Percentiles rank a stretch among this genome's conserved stretches.
Conservation (phyloP, 371 early-diverging fungal genomes). For the Cokeromyces recurvatus region DNA sequence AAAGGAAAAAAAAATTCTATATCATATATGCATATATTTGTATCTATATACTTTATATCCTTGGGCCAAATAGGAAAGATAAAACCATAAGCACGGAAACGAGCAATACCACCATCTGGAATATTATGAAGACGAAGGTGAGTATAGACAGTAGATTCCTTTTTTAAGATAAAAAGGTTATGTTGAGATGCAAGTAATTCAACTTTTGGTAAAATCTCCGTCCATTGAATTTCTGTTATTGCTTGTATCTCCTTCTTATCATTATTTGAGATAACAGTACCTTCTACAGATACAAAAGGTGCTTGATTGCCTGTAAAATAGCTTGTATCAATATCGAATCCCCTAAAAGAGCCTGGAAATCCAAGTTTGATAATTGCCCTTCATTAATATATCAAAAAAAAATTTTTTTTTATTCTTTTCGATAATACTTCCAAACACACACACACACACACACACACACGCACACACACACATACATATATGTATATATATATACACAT, state of each 20-base stretch:
- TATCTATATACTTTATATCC: slow-evolving; percentile 30
- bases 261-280: slow-evolving; percentile 46
- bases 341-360: slow-evolving; percentile 75
- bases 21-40: background rate
- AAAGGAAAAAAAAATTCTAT: background rate
- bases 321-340: slow-evolving; percentile 85
- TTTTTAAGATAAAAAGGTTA: slow-evolving; percentile 63
- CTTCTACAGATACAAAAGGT: slow-evolving; percentile 72
- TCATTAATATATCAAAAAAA: background rate
- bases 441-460: no score
- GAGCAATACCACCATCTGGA: slow-evolving; percentile 91
- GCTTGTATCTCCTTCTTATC: no score
- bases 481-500: no score
- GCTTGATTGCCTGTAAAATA: slow-evolving; percentile 89
- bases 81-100: slow-evolving; percentile 83
- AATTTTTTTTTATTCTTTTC: background rate
- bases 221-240: slow-evolving; percentile 74
- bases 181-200: slow-evolving; percentile 60
- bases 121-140: slow-evolving; percentile 79
- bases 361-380: slow-evolving; percentile 81
- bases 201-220: slow-evolving; percentile 66
- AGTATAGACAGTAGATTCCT: slow-evolving; percentile 53
- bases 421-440: no score
- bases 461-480: no score
- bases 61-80: slow-evolving; percentile 67